A percentile compares a stretch with the other conserved stretches of the same genome.
phyloP scores from a whole-genome alignment of 345 rosid species.

The Cardamine chenopodiifolia region DNA sequence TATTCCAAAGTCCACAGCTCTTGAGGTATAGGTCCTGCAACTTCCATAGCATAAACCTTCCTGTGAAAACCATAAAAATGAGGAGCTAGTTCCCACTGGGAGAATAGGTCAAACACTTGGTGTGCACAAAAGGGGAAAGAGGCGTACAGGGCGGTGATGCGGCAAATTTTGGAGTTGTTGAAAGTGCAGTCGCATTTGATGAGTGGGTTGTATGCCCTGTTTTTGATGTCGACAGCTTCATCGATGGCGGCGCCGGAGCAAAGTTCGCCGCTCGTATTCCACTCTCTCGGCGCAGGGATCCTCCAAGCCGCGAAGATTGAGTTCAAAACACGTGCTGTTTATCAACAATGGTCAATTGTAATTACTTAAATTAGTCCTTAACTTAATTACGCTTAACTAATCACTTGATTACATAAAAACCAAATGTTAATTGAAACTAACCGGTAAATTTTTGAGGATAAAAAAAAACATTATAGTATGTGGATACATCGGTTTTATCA shows the following conservation, averaged over 20 bases:
- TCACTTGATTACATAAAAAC: neutral
- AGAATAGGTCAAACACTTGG: neutral
- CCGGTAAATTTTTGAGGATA: neutral
- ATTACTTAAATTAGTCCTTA: neutral
- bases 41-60: slow-evolving; percentile 38
- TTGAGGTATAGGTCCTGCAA: slow-evolving; percentile 38
- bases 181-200: slow-evolving; percentile 60
- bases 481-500: neutral
- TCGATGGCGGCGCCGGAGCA: slow-evolving; percentile 58
- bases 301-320: slow-evolving; percentile 40
- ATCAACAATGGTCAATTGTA: neutral
- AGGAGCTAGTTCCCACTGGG: neutral
- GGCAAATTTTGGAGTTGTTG: slow-evolving; percentile 40
- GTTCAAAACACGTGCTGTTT: slow-evolving; percentile 35
- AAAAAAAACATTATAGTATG: neutral
- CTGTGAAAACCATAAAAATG: slow-evolving; percentile 26
- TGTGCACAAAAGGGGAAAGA: slow-evolving; percentile 4
- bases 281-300: neutral
- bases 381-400: neutral
- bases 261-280: slow-evolving; percentile 63
- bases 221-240: slow-evolving; percentile 5
- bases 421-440: slow-evolving; percentile 9
- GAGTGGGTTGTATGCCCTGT: slow-evolving; percentile 45
- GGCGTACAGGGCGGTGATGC: slow-evolving; percentile 38
- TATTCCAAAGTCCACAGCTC: slow-evolving; percentile 43